A percentile compares a stretch with the other conserved stretches of the same genome.
These are phyloP conservation scores for Solanum chilense DNA, from an alignment of 257 asterid genomes.

Conservation along the genomic window DNA sequence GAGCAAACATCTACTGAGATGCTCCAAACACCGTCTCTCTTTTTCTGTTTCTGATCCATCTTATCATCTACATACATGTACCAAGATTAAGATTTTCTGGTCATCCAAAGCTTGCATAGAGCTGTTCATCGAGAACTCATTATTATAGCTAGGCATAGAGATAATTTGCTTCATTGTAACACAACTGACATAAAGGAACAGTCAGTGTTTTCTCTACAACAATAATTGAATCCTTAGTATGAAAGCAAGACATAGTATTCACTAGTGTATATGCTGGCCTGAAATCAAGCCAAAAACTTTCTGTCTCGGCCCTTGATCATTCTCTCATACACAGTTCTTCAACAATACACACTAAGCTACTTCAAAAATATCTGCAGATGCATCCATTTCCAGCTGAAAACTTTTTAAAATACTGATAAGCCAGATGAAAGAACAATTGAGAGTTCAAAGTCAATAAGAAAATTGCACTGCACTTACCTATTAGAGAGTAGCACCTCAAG, in stretches of 20 bases:
- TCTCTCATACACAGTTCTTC: neutral
- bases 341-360: neutral
- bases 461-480: constrained; percentile 12
- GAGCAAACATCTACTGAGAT: neutral
- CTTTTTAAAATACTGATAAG: neutral
- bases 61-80: neutral
- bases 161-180: neutral
- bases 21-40: neutral
- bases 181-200: neutral
- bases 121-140: neutral
- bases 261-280: neutral
- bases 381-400: neutral
- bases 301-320: neutral
- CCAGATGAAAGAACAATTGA: neutral
- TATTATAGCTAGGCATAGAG: neutral
- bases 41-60: neutral
- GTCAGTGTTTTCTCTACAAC: neutral
- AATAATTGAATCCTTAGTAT: neutral
- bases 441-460: neutral
- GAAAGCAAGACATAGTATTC: neutral
- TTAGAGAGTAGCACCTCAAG: constrained; percentile 66
- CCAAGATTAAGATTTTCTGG: neutral
- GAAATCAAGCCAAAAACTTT: neutral
- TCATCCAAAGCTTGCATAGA: neutral
- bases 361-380: neutral